A percentile compares a stretch with the other conserved stretches of the same genome.
Evolutionary conservation across 2,329 filamentous ascomycete genomes (phyloP).

Genomic region (Purpureocillium lavendulum): DNA sequence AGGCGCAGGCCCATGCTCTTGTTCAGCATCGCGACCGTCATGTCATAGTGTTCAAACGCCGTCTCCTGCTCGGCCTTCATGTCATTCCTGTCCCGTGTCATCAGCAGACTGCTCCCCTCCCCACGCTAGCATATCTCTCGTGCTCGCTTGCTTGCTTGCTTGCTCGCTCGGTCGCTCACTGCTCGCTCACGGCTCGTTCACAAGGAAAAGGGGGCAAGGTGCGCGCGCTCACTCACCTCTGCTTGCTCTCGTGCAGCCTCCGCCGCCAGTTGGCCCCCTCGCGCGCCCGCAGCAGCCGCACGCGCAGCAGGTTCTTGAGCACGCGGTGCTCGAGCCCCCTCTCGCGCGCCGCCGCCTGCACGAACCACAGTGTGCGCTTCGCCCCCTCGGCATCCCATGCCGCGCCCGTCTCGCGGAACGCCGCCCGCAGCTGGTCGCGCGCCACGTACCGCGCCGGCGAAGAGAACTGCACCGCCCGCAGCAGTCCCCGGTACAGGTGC

Average conservation of each 20-base stretch:
- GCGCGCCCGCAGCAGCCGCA: conserved; percentile 12
- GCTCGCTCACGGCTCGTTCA: too few species aligned
- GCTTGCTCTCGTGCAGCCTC: conserved; percentile 12
- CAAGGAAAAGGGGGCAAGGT: neutral
- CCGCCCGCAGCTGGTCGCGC: conserved; percentile 49
- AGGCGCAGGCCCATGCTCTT: conserved; percentile 62
- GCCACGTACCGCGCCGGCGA: conserved; percentile 57
- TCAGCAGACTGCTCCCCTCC: too few species aligned
- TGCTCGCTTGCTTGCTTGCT: too few species aligned
- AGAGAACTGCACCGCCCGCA: conserved; percentile 66
- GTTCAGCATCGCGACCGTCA: conserved; percentile 66
- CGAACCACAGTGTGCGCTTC: conserved; percentile 60
- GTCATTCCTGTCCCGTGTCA: conserved; percentile 7
- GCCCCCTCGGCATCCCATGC: conserved; percentile 44
- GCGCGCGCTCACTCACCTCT: conserved; percentile 13
- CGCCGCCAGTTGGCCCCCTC: conserved; percentile 11
- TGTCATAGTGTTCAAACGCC: conserved; percentile 55
- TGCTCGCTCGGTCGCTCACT: too few species aligned
- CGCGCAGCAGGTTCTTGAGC: conserved; percentile 55
- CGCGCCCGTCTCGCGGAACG: conserved; percentile 42
- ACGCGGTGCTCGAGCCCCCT: conserved; percentile 65
- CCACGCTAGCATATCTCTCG: too few species aligned
- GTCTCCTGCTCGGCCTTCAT: conserved; percentile 13
- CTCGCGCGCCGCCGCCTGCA: conserved; percentile 54
- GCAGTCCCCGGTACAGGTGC: conserved; percentile 54